A percentile compares a stretch with the other conserved stretches of the same genome.
Conservation (phyloP, 192 early-diverging fungal species). For the Chytriomyces hyalinus region DNA sequence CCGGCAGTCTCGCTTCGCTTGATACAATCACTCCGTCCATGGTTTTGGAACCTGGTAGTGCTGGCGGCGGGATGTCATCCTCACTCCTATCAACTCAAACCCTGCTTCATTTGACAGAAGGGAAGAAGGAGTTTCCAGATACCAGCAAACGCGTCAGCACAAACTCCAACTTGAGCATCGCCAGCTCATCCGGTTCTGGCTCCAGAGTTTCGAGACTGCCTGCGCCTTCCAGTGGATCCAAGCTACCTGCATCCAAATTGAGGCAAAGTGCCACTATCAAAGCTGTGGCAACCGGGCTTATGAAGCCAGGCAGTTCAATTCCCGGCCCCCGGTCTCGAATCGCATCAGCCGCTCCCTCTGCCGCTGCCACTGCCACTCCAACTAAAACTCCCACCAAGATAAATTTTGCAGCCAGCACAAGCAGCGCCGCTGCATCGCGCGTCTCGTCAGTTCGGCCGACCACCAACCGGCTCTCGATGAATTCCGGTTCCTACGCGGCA, state of each 20-base stretch:
- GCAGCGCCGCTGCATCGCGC: neutral
- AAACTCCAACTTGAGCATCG: neutral
- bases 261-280: neutral
- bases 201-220: neutral
- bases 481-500: neutral
- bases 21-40: neutral
- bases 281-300: neutral
- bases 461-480: neutral
- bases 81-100: neutral
- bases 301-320: neutral
- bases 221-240: neutral
- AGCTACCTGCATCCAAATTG: neutral
- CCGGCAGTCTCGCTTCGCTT: neutral
- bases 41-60: too few species aligned
- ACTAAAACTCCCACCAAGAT: slow-evolving; percentile 17
- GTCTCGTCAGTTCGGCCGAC: neutral
- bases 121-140: neutral
- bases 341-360: neutral
- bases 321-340: neutral
- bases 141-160: neutral
- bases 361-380: neutral
- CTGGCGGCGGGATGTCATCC: neutral
- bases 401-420: slow-evolving; percentile 11
- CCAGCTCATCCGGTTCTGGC: neutral
- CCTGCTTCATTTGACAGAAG: neutral